phyloP scores from a whole-genome alignment of 306 rosid genomes.

The Prinsepia uniflora region DNA sequence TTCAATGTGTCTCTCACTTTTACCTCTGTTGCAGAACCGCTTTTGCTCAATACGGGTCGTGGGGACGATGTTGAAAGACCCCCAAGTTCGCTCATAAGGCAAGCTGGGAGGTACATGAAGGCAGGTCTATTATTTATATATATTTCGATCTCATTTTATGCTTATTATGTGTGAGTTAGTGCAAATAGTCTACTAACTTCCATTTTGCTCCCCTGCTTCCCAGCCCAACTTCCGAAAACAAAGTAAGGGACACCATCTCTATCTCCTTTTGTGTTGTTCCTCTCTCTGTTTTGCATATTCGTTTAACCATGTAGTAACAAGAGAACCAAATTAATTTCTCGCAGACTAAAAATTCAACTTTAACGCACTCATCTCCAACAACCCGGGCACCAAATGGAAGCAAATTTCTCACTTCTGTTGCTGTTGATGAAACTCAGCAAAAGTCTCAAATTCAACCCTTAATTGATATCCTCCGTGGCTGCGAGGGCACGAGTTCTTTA shows the following conservation, averaged over 20 bases:
- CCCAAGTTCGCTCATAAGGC: constrained; percentile 99
- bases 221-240: constrained; percentile 24
- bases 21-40: constrained; percentile 54
- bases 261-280: not conserved
- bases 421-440: constrained; percentile 23
- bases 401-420: constrained; percentile 18
- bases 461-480: constrained; percentile 50
- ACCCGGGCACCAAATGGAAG: constrained; percentile 27
- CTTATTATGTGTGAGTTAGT: not conserved
- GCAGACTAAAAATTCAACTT: constrained; percentile 30
- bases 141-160: constrained; percentile 8
- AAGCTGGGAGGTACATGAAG: constrained; percentile 99
- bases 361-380: constrained; percentile 13
- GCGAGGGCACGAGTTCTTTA: constrained; percentile 30
- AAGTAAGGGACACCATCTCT: constrained; percentile 18
- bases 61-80: constrained; percentile 85
- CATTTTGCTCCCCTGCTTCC: not conserved
- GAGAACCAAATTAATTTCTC: not conserved
- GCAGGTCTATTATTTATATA: constrained; percentile 53
- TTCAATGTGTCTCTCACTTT: not conserved
- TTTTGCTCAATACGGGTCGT: constrained; percentile 81
- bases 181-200: constrained; percentile 15
- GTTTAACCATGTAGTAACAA: not conserved
- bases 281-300: constrained; percentile 6
- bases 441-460: constrained; percentile 36